Percentiles rank a stretch among this genome's conserved stretches.
Conservation (phyloP, 306 rosid species). For the Crotalaria pallida region DNA sequence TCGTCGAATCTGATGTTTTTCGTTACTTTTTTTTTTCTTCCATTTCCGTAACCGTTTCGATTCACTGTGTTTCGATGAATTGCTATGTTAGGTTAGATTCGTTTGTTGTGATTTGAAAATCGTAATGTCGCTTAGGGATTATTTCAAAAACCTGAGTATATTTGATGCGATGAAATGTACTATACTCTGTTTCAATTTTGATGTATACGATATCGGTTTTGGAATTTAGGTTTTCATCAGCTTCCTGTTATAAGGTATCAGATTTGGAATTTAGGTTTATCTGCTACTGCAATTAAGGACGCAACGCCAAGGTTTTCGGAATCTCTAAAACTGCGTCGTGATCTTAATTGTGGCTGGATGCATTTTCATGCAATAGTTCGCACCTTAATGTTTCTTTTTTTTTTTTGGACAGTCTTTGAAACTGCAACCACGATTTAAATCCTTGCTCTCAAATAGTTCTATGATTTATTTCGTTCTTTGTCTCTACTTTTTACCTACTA, state of each 20-base stretch:
- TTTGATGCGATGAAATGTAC: neutral
- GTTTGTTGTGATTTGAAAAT: conserved; percentile 3
- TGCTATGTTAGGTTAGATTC: conserved; percentile 14
- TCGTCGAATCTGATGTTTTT: neutral
- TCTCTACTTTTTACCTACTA: neutral
- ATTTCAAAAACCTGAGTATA: neutral
- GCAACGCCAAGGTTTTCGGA: too few species aligned
- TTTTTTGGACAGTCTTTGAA: neutral
- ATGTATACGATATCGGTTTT: neutral
- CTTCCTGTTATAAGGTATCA: neutral
- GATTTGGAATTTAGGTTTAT: neutral
- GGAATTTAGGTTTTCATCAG: neutral
- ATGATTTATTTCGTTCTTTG: neutral
- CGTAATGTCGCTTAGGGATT: neutral
- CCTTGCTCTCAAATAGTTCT: too few species aligned
- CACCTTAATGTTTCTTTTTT: too few species aligned
- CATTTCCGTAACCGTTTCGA: neutral
- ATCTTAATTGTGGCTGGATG: too few species aligned
- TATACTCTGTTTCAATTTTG: neutral
- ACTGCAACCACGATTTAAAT: too few species aligned
- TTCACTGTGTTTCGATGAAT: neutral
- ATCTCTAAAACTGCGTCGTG: too few species aligned
- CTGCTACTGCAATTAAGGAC: too few species aligned
- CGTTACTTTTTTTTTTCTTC: too few species aligned
- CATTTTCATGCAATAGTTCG: too few species aligned